Base-by-base conservation (phyloP, 2,329 filamentous ascomycete species). In the Microascus cirrosus region DNA sequence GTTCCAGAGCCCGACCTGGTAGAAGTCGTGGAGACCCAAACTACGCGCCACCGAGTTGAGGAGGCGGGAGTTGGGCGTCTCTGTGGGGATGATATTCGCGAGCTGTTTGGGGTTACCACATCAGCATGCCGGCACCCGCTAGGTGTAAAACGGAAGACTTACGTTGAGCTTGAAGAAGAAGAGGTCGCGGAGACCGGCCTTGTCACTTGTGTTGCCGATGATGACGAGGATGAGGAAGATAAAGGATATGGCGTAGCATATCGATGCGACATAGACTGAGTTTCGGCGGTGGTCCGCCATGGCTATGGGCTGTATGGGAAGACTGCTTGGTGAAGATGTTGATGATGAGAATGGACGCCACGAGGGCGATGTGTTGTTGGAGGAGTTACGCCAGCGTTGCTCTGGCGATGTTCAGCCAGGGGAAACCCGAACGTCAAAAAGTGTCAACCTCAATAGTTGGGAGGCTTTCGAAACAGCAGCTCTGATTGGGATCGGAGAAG, bases 1-100 rank as follows among this genome's bases (percentile, higher is more conserved):
- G 60, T 85, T 87, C 93, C 93, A 97, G 48, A 96, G 74, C 6
- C 92, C 92, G 32, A 95, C 88, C 65, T 91, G 88, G 71, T 96
- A 96, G 73, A 95, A 96, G 71, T 96, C 93, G 69, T 95, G 90
- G 54, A 96, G 78, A 34, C 92, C 93, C 57, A 96, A 77, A 24
- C 87, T 89, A 56, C 89, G 85, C 3, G 91, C 90, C 63, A 96
- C 91, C 53, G 85, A 90, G 75, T 95, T 95, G 71, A 95, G 87
- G 53, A 96, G 78, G 25, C 79, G 73, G 11, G 84, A 83, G 68
- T 91, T 87, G 50, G 87, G 86, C 18, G 89, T 81, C 5, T 81
- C 83, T 36, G 83, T 75, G 0, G 88, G 87, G 59, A 96, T 86
- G 68, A 96, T 87, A 65, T 95, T 81, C 63, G 88, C 82, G 54